Percentiles rank a stretch among this genome's conserved stretches.
Conservation (phyloP, 257 asterid species). For the Solanum paucissectum region DNA sequence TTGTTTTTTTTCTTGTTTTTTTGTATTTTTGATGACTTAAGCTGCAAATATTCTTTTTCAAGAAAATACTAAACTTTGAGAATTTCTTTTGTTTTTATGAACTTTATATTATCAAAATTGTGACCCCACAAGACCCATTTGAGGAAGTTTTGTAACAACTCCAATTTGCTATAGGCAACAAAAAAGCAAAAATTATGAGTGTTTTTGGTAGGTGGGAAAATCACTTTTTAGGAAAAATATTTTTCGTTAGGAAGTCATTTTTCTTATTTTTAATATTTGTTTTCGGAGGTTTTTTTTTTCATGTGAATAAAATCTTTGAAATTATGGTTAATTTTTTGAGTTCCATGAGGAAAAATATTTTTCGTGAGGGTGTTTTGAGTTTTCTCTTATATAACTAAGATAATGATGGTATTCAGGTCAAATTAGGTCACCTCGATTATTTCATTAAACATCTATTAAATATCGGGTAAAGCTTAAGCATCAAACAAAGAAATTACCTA, state of each 20-base stretch:
- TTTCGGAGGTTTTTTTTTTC: background rate
- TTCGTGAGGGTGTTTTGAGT: too few relatives aligned
- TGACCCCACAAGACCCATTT: background rate
- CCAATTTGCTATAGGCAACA: background rate
- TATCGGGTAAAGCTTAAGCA: background rate
- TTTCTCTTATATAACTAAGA: background rate
- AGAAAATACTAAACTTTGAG: background rate
- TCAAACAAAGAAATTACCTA: background rate
- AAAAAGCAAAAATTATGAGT: background rate
- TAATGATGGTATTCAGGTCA: too few relatives aligned
- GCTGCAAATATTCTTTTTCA: constrained; percentile 17
- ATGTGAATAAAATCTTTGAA: background rate
- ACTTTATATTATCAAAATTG: background rate
- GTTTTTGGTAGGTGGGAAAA: background rate
- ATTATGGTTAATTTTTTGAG: background rate
- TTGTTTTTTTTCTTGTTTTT: background rate
- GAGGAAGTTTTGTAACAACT: background rate
- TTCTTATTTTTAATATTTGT: background rate
- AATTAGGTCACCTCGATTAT: background rate
- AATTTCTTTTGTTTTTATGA: background rate
- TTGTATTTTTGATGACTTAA: constrained; percentile 1
- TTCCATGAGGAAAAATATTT: too few relatives aligned
- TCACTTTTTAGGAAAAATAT: background rate
- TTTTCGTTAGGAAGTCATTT: too few relatives aligned
- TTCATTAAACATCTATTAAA: background rate